These are phyloP conservation scores for Ustilago trichophora DNA, from an alignment of 1,284 basidiomycete genomes.

Conservation along the genomic window DNA sequence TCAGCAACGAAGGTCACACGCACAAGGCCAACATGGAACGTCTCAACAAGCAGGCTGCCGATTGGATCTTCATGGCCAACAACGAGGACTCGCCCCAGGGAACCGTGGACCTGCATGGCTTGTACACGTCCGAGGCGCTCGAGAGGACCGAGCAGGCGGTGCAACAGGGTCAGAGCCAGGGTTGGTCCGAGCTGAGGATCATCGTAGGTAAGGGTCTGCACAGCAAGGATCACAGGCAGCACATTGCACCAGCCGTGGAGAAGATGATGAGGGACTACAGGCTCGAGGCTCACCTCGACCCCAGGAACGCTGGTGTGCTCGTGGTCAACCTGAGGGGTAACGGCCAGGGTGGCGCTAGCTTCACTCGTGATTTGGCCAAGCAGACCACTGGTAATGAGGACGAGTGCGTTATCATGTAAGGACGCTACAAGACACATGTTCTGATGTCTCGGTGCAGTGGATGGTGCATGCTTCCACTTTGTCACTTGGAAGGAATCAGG, in stretches of 20 bases:
- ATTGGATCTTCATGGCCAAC: slow-evolving; percentile 80
- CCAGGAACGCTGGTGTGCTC: slow-evolving; percentile 83
- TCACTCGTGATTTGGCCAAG: slow-evolving; percentile 58
- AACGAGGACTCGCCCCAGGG: slow-evolving; percentile 58
- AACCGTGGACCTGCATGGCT: slow-evolving; percentile 77
- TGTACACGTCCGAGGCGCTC: slow-evolving; percentile 85
- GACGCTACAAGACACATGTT: too few species aligned
- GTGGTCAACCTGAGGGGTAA: slow-evolving; percentile 77
- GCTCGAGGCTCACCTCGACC: slow-evolving; percentile 80
- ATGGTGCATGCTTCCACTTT: too few species aligned
- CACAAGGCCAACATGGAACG: slow-evolving; percentile 83
- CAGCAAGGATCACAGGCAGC: slow-evolving; percentile 79
- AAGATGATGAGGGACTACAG: slow-evolving; percentile 84
- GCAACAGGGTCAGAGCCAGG: slow-evolving; percentile 74
- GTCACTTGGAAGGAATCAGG: too few species aligned
- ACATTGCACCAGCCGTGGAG: slow-evolving; percentile 92
- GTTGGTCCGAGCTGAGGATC: slow-evolving; percentile 77
- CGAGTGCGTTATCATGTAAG: slow-evolving; percentile 48
- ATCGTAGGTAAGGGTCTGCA: slow-evolving; percentile 90
- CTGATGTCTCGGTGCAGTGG: too few species aligned
- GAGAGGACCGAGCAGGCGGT: slow-evolving; percentile 71
- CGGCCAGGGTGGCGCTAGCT: slow-evolving; percentile 64
- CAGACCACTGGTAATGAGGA: slow-evolving; percentile 59
- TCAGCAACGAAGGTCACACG: slow-evolving; percentile 82
- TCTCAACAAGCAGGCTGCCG: slow-evolving; percentile 83